These are phyloP conservation scores for Globisporangium perplexum DNA, from an alignment of 352 stramenopile species.

Conservation along the genomic window DNA sequence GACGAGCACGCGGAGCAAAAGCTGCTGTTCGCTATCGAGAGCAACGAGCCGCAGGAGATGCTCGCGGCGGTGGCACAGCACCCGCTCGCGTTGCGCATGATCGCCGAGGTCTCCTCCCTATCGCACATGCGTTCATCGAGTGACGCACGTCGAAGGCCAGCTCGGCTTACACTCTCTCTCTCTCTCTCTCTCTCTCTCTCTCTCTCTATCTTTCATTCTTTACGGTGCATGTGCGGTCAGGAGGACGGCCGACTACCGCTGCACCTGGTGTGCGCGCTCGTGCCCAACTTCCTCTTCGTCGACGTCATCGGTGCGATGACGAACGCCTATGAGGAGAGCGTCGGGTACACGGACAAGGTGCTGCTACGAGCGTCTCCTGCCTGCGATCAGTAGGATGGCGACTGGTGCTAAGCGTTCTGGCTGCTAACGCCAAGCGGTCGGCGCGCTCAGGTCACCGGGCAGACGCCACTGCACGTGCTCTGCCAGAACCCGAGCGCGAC, in stretches of 20 bases:
- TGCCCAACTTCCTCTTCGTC: slow-evolving; percentile 43
- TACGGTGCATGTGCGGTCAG: too few species aligned
- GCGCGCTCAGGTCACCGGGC: slow-evolving; percentile 19
- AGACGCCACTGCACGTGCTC: slow-evolving; percentile 50
- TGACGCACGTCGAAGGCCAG: too few species aligned
- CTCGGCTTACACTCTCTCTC: not conserved
- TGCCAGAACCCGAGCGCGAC: slow-evolving; percentile 43
- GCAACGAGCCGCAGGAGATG: slow-evolving; percentile 50
- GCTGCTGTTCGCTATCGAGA: slow-evolving; percentile 30
- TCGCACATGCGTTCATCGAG: too few species aligned
- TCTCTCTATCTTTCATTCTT: too few species aligned
- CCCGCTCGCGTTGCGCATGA: slow-evolving; percentile 22
- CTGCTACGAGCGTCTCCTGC: not conserved
- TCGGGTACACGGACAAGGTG: slow-evolving; percentile 37
- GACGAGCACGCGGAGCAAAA: slow-evolving; percentile 15
- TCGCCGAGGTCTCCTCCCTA: slow-evolving; percentile 17
- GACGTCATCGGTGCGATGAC: slow-evolving; percentile 54
- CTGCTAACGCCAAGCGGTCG: too few species aligned
- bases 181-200: too few species aligned
- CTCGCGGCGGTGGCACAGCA: slow-evolving; percentile 25
- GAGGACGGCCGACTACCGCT: slow-evolving; percentile 43
- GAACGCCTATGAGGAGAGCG: slow-evolving; percentile 26
- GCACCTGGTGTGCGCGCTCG: slow-evolving; percentile 44
- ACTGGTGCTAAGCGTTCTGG: not conserved
- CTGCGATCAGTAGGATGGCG: not conserved